phyloP scores from a whole-genome alignment of 306 rosid genomes.

The Lathyrus aphaca region DNA sequence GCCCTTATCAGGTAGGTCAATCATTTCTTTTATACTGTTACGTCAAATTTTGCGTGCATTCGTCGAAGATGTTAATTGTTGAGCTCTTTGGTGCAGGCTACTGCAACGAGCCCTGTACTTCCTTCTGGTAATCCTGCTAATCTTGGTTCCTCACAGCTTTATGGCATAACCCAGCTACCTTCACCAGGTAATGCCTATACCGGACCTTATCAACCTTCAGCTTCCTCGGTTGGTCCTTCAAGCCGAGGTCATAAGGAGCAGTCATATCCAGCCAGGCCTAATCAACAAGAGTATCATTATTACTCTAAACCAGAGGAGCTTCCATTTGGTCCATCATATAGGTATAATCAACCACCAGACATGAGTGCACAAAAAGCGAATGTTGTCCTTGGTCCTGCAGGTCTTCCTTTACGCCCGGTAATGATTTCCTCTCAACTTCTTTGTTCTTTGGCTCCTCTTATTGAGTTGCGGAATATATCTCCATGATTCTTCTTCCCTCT shows the following conservation, averaged over 20 bases:
- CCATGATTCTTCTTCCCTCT: conserved; percentile 18
- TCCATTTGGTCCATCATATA: conserved; percentile 81
- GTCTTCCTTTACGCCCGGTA: conserved; percentile 97
- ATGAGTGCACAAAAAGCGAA: conserved; percentile 53
- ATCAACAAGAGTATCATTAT: conserved; percentile 84
- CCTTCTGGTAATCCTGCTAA: conserved; percentile 66
- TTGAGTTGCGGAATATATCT: conserved; percentile 35
- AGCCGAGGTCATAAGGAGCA: conserved; percentile 69
- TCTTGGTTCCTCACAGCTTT: conserved; percentile 65
- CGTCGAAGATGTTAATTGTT: conserved; percentile 39
- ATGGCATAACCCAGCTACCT: conserved; percentile 69
- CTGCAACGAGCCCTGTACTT: conserved; percentile 68
- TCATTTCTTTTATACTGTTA: conserved; percentile 38
- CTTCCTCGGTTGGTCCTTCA: conserved; percentile 65
- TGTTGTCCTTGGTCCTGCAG: conserved; percentile 62
- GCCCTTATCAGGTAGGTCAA: conserved; percentile 77
- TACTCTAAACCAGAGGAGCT: conserved; percentile 83
- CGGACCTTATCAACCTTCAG: conserved; percentile 65
- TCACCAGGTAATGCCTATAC: conserved; percentile 65
- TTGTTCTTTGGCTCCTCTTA: conserved; percentile 30
- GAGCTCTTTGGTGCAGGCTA: conserved; percentile 57
- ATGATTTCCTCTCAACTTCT: conserved; percentile 47
- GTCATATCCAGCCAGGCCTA: conserved; percentile 82
- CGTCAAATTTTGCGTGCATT: conserved; percentile 36
- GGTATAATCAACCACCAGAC: conserved; percentile 85